phyloP scores from a whole-genome alignment of 208 protist genomes.

The Entamoeba histolytica region DNA sequence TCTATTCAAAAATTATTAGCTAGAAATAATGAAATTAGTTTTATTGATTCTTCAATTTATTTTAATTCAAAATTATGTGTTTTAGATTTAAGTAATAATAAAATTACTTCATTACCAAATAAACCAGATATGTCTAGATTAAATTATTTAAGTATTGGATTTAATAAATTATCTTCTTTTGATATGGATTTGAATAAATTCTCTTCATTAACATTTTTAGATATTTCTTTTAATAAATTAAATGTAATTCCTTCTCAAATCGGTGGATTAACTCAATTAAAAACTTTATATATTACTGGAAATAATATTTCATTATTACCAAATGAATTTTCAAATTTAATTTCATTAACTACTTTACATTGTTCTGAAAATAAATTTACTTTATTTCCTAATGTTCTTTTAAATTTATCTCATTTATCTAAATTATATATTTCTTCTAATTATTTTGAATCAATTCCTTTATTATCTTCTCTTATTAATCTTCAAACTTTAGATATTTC shows the following conservation, averaged over 20 bases:
- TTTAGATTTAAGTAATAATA: neutral
- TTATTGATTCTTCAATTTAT: neutral
- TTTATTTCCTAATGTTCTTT: neutral
- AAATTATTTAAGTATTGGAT: neutral
- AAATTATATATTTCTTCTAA: neutral
- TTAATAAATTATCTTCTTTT: neutral
- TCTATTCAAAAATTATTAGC: neutral
- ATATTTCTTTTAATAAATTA: neutral
- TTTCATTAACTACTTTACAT: neutral
- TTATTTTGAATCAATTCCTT: neutral
- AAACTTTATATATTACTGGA: neutral
- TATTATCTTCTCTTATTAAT: neutral
- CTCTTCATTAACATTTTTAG: neutral
- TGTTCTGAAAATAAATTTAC: neutral
- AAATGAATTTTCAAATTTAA: neutral
- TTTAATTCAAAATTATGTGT: neutral
- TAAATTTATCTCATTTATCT: neutral
- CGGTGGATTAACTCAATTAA: neutral
- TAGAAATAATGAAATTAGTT: neutral
- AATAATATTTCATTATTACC: neutral
- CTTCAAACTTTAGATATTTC: neutral
- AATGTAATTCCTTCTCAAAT: neutral
- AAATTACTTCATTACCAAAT: neutral
- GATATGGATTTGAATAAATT: neutral
- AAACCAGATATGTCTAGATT: neutral